Evolutionary conservation across 345 rosid genomes (phyloP).

Genomic region (Eucalyptus tenuipes): DNA sequence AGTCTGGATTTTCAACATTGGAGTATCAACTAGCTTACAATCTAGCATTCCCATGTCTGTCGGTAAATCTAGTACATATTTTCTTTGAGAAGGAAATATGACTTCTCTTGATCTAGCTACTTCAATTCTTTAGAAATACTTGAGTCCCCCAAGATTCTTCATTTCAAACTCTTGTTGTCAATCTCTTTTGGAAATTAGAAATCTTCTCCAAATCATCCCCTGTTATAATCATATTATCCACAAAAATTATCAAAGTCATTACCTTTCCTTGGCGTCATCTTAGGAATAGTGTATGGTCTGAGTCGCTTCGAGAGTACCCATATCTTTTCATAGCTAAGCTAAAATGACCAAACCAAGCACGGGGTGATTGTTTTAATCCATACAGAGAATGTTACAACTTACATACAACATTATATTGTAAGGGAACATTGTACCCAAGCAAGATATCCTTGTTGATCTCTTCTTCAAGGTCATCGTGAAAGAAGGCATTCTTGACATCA

Average conservation of each 20-base stretch:
- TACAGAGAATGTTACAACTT: neutral
- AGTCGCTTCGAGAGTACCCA: neutral
- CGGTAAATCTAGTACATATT: neutral
- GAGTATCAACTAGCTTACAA: neutral
- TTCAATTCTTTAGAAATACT: neutral
- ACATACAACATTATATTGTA: fast-evolving
- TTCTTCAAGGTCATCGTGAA: neutral
- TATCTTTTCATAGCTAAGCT: neutral
- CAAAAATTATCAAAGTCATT: neutral
- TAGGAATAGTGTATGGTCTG: neutral
- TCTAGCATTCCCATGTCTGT: neutral
- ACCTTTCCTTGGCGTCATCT: neutral
- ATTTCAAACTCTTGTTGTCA: neutral
- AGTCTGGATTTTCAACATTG: neutral
- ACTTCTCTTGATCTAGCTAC: neutral
- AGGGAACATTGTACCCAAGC: neutral
- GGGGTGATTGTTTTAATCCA: neutral
- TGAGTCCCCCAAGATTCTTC: neutral
- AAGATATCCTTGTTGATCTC: neutral
- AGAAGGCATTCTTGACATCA: neutral
- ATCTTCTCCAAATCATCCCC: neutral
- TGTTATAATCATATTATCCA: neutral
- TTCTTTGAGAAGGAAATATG: neutral
- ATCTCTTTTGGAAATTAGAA: neutral
- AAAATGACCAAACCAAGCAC: neutral